Evolutionary conservation across 495 filamentous ascomycete species (phyloP).

Genomic region (Trichoderma orchidacearum): DNA sequence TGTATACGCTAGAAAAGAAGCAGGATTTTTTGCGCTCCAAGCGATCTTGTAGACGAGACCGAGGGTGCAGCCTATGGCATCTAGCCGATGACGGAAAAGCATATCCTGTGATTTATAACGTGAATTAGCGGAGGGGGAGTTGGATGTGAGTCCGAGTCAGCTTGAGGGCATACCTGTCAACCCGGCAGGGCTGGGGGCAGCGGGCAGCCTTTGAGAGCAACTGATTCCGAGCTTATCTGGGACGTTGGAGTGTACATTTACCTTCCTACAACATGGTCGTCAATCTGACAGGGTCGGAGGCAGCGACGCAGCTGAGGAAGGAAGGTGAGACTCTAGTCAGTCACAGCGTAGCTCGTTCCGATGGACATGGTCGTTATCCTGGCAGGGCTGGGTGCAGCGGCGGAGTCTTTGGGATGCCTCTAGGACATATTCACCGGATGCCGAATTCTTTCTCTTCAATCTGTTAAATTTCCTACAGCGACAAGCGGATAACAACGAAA

Average conservation of each 20-base stretch:
- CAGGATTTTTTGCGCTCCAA: neutral
- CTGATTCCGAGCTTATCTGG: neutral
- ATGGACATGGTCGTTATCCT: neutral
- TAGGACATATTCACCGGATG: neutral
- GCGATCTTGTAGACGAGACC: neutral
- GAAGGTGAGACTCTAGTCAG: too few relatives aligned
- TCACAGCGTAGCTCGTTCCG: neutral
- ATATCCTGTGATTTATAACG: neutral
- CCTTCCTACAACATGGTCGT: neutral
- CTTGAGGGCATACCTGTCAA: neutral
- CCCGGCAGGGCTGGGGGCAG: neutral
- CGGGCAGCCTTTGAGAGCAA: neutral
- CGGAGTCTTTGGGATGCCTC: neutral
- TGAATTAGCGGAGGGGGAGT: neutral
- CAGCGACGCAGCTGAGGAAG: neutral
- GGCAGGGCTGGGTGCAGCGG: constrained; percentile 1
- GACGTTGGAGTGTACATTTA: too few relatives aligned
- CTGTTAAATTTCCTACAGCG: too few relatives aligned
- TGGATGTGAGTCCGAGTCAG: neutral
- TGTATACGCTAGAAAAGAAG: neutral
- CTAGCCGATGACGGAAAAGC: neutral
- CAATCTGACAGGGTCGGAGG: constrained; percentile 1
- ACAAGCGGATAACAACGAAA: too few relatives aligned
- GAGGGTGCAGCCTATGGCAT: neutral
- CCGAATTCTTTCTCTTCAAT: too few relatives aligned